Base-by-base conservation (phyloP, 805 yeast genomes). In the Cephaloascus albidus region DNA sequence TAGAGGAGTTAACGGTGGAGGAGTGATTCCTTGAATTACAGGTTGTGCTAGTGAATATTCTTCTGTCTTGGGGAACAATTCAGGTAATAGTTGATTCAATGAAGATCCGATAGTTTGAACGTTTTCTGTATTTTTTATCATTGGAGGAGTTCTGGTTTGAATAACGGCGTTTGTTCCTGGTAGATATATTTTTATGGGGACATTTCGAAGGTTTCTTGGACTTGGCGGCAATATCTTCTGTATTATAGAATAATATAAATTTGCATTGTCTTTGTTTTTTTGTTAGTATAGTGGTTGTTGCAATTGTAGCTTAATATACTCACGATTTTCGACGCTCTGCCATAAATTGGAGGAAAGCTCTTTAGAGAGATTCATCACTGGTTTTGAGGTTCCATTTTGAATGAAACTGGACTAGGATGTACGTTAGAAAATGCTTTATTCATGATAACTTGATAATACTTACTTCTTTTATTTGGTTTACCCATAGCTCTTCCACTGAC, bases 401-500 rank as follows among this genome's bases (percentile, higher is more conserved):
- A 87, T 75, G 50, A 70, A 86, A 50, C 87, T 78, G 3, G 87
- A 73, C n/a, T n/a, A n/a, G n/a, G n/a, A n/a, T n/a, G n/a, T n/a
- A n/a, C n/a, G n/a, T n/a, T n/a, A n/a, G n/a, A n/a, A n/a, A n/a
- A n/a, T n/a, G n/a, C n/a, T n/a, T n/a, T n/a, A n/a, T n/a, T n/a
- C n/a, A n/a, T n/a, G n/a, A n/a, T n/a, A n/a, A n/a, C n/a, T n/a
- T n/a, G n/a, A n/a, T n/a, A n/a, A n/a, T n/a, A n/a, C n/a, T n/a
- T n/a, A n/a, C n/a, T 52, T 90, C 97, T 51, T 93, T 90, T 53
- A 87, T 60, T 43, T 78, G 87, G 53, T 90, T 88, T 43, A 79
- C 61, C 81, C 93, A 80, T 37, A 74, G 69, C 38, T 69, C 72
- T 35, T 58, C 67, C 42, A 76, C 46, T 10, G 66, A 52, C 18